Evolutionary conservation across 352 stramenopile genomes (phyloP), one percentile per base, ranked within the genome.

Genomic region (Globisporangium splendens): DNA sequence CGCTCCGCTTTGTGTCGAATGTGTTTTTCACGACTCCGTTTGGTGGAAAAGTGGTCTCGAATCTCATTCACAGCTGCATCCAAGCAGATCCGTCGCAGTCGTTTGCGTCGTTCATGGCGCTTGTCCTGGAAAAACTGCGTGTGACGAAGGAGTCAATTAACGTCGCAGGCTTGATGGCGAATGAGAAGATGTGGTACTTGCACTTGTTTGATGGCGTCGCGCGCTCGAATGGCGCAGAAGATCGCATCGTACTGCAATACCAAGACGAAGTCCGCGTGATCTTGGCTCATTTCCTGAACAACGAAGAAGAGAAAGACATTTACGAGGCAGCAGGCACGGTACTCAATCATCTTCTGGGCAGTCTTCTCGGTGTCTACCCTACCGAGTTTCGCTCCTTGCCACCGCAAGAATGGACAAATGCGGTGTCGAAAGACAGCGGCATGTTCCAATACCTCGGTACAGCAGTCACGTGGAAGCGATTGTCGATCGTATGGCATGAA

Each of bases 111-210:
- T 85, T 87, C 56, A 73, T 84, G 54, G 49, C 56, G 17, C 41
- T 86, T 17, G 61, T 79, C 17, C 13, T 83, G 21, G 69, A 86
- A 14, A 88, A 83, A n/a, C 58, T 87, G 51, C 67, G 58, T 15
- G 67, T 62, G 6, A 67, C 62, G 21, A 85, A 81, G 55, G 61
- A 35, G 28, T 53, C 46, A 2, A 58, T 82, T 22, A 42, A 77
- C 54, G 69, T 64, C 3, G 59, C 33, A 10, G 56, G 49, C 20
- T 64, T 88, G 50, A 83, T 80, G 77, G 46, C 47, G 15, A 89
- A 85, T 50, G 79, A 89, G 52, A 88, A 88, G 61, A 68, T 83
- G 7, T 90, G 79, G 79, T 73, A 79, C 42, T 56, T 92, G 52
- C 65, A 63, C 22, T 70, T 90, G 39, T 63, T 91, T 13, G 66